A percentile compares a stretch with the other conserved stretches of the same genome.
phyloP scores from a whole-genome alignment of 306 rosid genomes.

The Carpinus viminea region DNA sequence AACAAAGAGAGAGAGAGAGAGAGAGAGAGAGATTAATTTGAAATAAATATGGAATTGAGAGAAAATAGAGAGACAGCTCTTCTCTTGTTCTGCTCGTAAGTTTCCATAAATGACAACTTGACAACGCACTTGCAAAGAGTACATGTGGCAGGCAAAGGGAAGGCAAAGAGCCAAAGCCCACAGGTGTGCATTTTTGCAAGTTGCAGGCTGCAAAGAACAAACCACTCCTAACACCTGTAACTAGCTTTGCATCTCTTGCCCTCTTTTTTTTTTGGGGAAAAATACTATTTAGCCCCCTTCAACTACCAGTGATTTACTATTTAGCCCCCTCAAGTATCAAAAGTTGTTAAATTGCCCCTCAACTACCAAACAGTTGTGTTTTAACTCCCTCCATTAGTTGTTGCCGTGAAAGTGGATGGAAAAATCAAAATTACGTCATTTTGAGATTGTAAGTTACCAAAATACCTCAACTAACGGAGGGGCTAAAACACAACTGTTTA shows the following conservation, averaged over 20 bases:
- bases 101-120: not conserved
- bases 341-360: too few relatives aligned
- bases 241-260: not conserved
- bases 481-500: too few relatives aligned
- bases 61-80: not conserved
- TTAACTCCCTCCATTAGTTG: too few relatives aligned
- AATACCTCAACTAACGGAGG: too few relatives aligned
- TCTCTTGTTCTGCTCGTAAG: not conserved
- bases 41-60: not conserved
- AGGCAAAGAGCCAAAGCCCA: not conserved
- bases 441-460: too few relatives aligned
- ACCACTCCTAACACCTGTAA: constrained; percentile 13
- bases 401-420: too few relatives aligned
- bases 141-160: constrained; percentile 35
- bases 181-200: not conserved
- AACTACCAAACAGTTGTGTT: too few relatives aligned
- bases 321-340: too few relatives aligned
- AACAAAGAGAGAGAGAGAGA: not conserved
- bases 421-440: too few relatives aligned
- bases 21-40: not conserved
- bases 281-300: too few relatives aligned
- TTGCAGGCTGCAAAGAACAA: constrained; percentile 5
- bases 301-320: too few relatives aligned
- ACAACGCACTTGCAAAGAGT: constrained; percentile 17
- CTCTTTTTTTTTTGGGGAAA: too few relatives aligned